Evolutionary conservation across 495 filamentous ascomycete species (phyloP).

Genomic region (Neurospora cerealis): DNA sequence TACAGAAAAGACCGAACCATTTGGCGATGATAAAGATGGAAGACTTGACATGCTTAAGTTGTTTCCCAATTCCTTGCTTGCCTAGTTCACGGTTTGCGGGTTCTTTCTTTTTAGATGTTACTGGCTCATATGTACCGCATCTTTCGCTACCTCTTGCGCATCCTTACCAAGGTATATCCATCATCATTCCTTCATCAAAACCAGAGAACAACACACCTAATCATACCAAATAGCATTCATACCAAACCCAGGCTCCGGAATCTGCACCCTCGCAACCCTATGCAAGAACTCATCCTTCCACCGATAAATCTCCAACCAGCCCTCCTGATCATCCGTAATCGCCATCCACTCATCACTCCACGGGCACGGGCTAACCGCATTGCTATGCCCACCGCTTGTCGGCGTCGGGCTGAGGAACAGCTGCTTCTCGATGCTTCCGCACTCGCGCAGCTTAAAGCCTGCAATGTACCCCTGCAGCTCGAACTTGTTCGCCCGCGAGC

Average conservation of each 20-base stretch:
- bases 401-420: conserved; percentile 73
- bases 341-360: conserved; percentile 81
- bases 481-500: conserved; percentile 62
- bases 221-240: conserved; percentile 93
- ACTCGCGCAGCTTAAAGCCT: conserved; percentile 60
- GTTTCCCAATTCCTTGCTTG: neutral
- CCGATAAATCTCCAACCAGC: conserved; percentile 76
- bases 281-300: conserved; percentile 71
- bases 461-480: conserved; percentile 71
- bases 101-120: neutral
- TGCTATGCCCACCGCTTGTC: conserved; percentile 76
- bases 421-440: conserved; percentile 64
- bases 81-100: no score
- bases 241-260: conserved; percentile 72
- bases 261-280: conserved; percentile 61
- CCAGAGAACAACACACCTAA: conserved; percentile 22
- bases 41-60: neutral
- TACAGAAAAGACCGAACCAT: neutral
- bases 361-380: conserved; percentile 67
- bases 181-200: neutral
- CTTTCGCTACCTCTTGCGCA: neutral
- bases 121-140: neutral
- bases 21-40: neutral
- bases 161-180: neutral
- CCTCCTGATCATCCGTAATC: conserved; percentile 74